Evolutionary conservation across 305 asterid species (phyloP).

Genomic region (Plantago lanceolata): DNA sequence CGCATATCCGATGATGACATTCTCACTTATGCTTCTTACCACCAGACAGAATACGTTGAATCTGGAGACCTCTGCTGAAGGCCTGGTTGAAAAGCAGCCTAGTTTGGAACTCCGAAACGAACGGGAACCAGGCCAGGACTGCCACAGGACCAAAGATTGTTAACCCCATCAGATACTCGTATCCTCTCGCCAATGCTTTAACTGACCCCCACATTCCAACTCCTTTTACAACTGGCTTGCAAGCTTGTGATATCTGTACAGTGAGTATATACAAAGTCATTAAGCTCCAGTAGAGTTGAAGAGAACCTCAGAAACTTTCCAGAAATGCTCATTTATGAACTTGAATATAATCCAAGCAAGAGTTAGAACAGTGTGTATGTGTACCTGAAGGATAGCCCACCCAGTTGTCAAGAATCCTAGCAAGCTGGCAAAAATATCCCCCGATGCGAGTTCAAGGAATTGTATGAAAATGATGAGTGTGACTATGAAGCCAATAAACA

Average conservation of each 20-base stretch:
- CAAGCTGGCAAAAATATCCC: conserved; percentile 71
- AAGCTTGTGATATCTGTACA: conserved; percentile 53
- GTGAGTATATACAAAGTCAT: not conserved
- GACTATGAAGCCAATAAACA: conserved; percentile 62
- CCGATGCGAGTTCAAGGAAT: conserved; percentile 64
- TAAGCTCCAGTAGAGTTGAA: not conserved
- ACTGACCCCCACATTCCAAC: conserved; percentile 64
- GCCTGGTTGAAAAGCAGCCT: conserved; percentile 74
- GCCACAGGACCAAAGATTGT: conserved; percentile 51
- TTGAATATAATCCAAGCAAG: not conserved
- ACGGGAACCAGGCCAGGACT: conserved; percentile 62
- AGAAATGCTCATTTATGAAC: not conserved
- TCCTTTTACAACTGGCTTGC: conserved; percentile 44
- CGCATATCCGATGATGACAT: not conserved
- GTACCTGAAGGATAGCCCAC: conserved; percentile 85
- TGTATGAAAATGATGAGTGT: conserved; percentile 45
- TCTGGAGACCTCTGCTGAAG: conserved; percentile 71
- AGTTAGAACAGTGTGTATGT: not conserved
- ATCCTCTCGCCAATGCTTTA: conserved; percentile 60
- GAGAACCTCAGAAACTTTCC: not conserved
- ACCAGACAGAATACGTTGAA: conserved; percentile 55
- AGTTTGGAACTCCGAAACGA: conserved; percentile 55
- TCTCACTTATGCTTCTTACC: conserved; percentile 56
- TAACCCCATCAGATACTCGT: conserved; percentile 53
- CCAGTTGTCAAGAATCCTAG: conserved; percentile 91